These are phyloP conservation scores for Pezizomycotina sp. DNA, from an alignment of 2,329 filamentous ascomycete genomes.

Conservation along the genomic window DNA sequence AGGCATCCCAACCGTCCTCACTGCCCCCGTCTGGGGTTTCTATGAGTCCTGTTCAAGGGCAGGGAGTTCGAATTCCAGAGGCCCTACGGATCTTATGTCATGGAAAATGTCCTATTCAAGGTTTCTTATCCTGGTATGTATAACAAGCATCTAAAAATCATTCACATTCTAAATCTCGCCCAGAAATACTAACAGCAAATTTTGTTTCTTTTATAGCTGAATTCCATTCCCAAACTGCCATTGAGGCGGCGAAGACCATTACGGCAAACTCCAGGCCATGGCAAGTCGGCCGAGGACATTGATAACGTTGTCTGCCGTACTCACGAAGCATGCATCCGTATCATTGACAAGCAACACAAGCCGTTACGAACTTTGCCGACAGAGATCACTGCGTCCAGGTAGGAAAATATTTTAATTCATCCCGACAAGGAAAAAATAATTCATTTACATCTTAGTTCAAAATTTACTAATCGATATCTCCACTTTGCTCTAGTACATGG, in stretches of 20 bases:
- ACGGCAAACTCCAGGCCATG: constrained; percentile 61
- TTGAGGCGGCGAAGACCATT: constrained; percentile 86
- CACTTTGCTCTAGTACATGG: constrained; percentile 55
- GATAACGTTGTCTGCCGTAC: constrained; percentile 86
- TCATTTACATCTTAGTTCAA: constrained; percentile 1
- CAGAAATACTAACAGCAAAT: not conserved
- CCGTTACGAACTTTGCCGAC: constrained; percentile 99
- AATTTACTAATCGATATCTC: constrained; percentile 21
- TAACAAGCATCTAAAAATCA: constrained; percentile 1
- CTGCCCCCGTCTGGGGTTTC: constrained; percentile 89
- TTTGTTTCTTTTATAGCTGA: constrained; percentile 42
- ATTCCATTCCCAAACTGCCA: constrained; percentile 96
- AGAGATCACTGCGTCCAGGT: constrained; percentile 95
- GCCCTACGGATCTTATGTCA: constrained; percentile 92
- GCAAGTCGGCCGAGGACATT: constrained; percentile 87
- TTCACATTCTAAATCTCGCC: not conserved
- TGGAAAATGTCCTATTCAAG: constrained; percentile 99
- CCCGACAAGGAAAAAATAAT: too few species aligned
- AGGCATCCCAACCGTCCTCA: constrained; percentile 69
- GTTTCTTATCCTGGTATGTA: constrained; percentile 81
- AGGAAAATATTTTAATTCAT: constrained; percentile 14
- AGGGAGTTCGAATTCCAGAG: constrained; percentile 94
- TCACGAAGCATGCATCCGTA: constrained; percentile 94
- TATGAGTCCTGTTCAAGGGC: constrained; percentile 97
- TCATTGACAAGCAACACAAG: constrained; percentile 99